Base-by-base conservation (phyloP, 805 yeast species). In the Sungouiella blattae region DNA sequence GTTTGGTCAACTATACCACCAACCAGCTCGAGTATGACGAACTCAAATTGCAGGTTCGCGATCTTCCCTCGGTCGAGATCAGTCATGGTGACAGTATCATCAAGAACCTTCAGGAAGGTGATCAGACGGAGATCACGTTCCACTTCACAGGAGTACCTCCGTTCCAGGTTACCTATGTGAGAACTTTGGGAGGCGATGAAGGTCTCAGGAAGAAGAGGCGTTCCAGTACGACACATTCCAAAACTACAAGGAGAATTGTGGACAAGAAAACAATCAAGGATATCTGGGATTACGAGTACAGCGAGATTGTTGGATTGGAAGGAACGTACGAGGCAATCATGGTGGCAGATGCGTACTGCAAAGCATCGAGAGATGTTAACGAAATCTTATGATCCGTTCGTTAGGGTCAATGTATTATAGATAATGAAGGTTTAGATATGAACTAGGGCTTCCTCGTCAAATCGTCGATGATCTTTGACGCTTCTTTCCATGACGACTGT, bases 291-390 rank as follows among this genome's bases (percentile, higher is more conserved):
- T 64, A 78, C 51, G 85, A 80, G 49, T 79, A 87, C 55, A 72
- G 78, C 35, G 81, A 86, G 6, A 65, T 72, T 52, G 91, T 95
- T 2, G 83, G 86, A 47, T 64, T 87, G 45, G 96, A 89, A 57
- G 99, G 99, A 30, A 83, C 87, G 3, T 93, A 93, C 54, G 96
- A 89, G 59, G 97, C 97, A 5, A 75, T 87, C 28, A 88, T 83
- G 53, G 78, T 93, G n/a, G 77, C 77, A 29, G 99, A 93, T 62
- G 83, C 85, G 6, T 83, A 66, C 59, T 93, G 99, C 69, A 33
- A 29, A 23, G 60, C 58, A 11, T 35, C 37, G 30, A 35, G 53
- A 37, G 46, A 41, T 13, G 35, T 45, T 11, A 33, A 28, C 23
- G 49, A 45, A 14, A 32, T 45, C 29, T 40, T 45, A 31, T 36